phyloP scores from a whole-genome alignment of 176 grass and related monocot genomes.

The Cocos nucifera region DNA sequence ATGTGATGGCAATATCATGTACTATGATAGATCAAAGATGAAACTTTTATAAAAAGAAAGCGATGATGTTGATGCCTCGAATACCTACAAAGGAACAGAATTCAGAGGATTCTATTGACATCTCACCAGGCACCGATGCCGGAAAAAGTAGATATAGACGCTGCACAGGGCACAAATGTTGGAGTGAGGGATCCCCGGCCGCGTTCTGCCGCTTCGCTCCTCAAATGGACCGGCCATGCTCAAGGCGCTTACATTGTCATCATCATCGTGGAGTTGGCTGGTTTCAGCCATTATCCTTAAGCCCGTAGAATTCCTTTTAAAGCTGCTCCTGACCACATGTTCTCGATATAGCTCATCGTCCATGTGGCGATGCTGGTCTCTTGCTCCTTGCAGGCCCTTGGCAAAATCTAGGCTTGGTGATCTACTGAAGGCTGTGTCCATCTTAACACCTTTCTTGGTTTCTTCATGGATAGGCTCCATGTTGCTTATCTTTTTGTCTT shows the following conservation, averaged over 20 bases:
- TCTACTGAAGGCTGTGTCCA: not conserved
- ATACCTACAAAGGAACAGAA: too few relatives aligned
- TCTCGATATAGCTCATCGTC: not conserved
- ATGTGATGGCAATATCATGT: too few relatives aligned
- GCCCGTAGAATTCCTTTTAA: not conserved
- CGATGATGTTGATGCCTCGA: too few relatives aligned
- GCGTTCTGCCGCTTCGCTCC: not conserved
- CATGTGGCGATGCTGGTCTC: not conserved
- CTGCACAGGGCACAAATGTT: slow-evolving; percentile 47
- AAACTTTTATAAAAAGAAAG: too few relatives aligned
- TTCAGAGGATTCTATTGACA: too few relatives aligned
- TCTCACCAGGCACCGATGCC: slow-evolving; percentile 47
- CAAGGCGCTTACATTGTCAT: not conserved
- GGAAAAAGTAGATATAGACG: slow-evolving; percentile 40
- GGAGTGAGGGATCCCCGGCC: slow-evolving; percentile 51
- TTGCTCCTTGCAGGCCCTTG: slow-evolving; percentile 19
- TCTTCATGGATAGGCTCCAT: not conserved
- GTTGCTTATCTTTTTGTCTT: not conserved
- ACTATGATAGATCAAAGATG: too few relatives aligned
- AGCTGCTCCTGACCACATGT: not conserved
- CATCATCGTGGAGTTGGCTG: not conserved
- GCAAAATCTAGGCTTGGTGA: slow-evolving; percentile 51
- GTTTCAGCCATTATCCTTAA: not conserved
- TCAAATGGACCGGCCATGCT: not conserved
- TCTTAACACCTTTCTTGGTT: not conserved